A percentile compares a stretch with the other conserved stretches of the same genome.
Conservation (phyloP, 108 stramenopile species). For the Epithemia pelagica region DNA sequence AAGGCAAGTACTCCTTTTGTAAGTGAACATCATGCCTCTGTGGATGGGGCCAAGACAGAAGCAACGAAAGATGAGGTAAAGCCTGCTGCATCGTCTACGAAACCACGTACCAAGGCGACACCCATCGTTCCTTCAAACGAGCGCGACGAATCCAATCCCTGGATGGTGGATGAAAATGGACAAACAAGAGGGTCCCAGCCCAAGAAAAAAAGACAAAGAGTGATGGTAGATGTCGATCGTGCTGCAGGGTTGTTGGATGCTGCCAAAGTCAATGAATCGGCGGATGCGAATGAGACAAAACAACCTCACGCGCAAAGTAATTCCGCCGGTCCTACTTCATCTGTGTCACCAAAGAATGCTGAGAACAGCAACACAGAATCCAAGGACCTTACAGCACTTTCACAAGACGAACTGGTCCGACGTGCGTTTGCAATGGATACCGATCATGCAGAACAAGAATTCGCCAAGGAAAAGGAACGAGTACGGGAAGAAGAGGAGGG, state of each 20-base stretch:
- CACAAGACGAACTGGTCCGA: slow-evolving; percentile 86
- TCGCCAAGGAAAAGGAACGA: slow-evolving; percentile 81
- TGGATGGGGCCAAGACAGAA: slow-evolving; percentile 3
- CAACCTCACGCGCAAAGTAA: neutral
- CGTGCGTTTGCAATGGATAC: slow-evolving; percentile 88
- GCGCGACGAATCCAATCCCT: slow-evolving; percentile 10
- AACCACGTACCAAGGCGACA: neutral
- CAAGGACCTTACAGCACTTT: slow-evolving; percentile 13
- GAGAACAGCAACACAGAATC: slow-evolving; percentile 14
- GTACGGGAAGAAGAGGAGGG: slow-evolving; percentile 56
- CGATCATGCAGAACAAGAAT: slow-evolving; percentile 78
- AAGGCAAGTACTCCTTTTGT: neutral
- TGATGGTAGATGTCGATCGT: slow-evolving; percentile 14
- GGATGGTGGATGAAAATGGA: slow-evolving; percentile 10
- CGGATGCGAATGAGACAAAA: neutral
- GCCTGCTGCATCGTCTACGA: slow-evolving; percentile 7
- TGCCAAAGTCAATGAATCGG: neutral
- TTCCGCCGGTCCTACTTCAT: neutral
- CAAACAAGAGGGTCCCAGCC: neutral
- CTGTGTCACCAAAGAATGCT: neutral
- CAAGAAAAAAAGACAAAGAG: neutral
- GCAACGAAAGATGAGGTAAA: slow-evolving; percentile 2
- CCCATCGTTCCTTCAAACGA: neutral
- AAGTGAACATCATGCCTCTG: slow-evolving; percentile 9
- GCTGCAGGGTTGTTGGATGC: slow-evolving; percentile 4